Evolutionary conservation across 164 flowering plant genomes (phyloP).

Genomic region (Dillenia suffruticosa): DNA sequence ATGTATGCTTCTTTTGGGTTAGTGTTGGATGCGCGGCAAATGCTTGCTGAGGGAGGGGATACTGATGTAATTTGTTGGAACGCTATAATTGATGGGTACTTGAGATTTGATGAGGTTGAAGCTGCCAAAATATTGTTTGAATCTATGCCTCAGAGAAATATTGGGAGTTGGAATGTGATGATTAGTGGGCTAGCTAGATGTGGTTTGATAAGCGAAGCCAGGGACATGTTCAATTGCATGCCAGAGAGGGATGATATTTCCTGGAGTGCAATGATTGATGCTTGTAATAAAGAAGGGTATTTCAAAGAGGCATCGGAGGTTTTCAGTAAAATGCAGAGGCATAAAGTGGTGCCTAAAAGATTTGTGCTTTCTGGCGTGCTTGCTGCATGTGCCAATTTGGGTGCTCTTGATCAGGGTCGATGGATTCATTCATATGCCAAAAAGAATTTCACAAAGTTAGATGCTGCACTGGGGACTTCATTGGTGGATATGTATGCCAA

Average conservation of each 20-base stretch:
- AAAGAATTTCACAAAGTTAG: constrained; percentile 22
- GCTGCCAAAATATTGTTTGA: constrained; percentile 34
- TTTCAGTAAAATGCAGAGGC: constrained; percentile 40
- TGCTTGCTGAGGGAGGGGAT: constrained; percentile 26
- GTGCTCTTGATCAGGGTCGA: constrained; percentile 45
- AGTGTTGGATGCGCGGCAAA: constrained; percentile 23
- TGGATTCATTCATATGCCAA: constrained; percentile 32
- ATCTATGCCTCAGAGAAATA: constrained; percentile 23
- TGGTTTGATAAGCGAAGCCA: constrained; percentile 36
- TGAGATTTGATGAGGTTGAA: constrained; percentile 37
- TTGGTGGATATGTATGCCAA: constrained; percentile 45
- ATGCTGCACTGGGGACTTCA: constrained; percentile 29
- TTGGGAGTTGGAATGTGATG: constrained; percentile 51
- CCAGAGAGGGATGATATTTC: constrained; percentile 40
- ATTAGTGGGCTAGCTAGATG: constrained; percentile 35
- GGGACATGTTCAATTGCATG: constrained; percentile 35
- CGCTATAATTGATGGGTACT: constrained; percentile 51
- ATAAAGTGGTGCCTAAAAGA: constrained; percentile 21
- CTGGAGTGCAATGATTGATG: constrained; percentile 70
- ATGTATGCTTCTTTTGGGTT: constrained; percentile 39
- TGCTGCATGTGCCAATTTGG: constrained; percentile 42
- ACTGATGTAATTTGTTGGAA: constrained; percentile 47
- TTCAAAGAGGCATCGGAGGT: constrained; percentile 40
- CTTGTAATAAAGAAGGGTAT: constrained; percentile 29
- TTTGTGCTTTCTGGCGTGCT: constrained; percentile 30